phyloP scores from a whole-genome alignment of 306 rosid genomes.

The Bauhinia variegata region DNA sequence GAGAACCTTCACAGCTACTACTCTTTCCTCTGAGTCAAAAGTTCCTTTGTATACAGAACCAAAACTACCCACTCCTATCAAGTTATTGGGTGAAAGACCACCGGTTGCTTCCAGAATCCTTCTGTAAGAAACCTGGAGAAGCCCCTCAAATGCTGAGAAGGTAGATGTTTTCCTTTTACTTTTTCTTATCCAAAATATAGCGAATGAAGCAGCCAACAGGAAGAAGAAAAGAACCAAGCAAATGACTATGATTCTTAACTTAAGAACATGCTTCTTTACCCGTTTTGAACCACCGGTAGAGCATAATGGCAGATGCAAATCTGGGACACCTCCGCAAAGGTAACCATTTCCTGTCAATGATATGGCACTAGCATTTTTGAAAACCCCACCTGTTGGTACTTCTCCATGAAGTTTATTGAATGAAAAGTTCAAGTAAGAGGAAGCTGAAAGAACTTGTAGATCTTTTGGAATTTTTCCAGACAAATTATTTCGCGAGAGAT shows the following conservation, averaged over 20 bases:
- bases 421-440: not conserved
- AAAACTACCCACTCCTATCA: conserved; percentile 29
- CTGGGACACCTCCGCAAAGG: not conserved
- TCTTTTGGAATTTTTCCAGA: not conserved
- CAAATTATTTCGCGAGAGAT: conserved; percentile 1
- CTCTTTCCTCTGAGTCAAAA: too few relatives aligned
- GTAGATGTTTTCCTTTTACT: not conserved
- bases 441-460: not conserved
- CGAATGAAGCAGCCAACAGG: not conserved
- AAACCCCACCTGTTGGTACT: not conserved
- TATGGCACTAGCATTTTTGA: not conserved
- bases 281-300: not conserved
- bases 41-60: too few relatives aligned
- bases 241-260: not conserved
- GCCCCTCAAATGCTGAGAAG: too few relatives aligned
- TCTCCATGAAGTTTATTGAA: not conserved
- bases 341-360: not conserved
- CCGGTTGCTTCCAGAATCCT: conserved; percentile 16
- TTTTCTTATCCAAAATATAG: not conserved
- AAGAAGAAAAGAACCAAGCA: not conserved
- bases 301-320: not conserved
- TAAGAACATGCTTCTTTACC: not conserved
- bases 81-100: not conserved
- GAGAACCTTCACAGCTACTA: too few relatives aligned
- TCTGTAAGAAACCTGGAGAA: conserved; percentile 9